Evolutionary conservation across 2,329 filamentous ascomycete genomes (phyloP).

Genomic region (Colletotrichum ledebouriae): DNA sequence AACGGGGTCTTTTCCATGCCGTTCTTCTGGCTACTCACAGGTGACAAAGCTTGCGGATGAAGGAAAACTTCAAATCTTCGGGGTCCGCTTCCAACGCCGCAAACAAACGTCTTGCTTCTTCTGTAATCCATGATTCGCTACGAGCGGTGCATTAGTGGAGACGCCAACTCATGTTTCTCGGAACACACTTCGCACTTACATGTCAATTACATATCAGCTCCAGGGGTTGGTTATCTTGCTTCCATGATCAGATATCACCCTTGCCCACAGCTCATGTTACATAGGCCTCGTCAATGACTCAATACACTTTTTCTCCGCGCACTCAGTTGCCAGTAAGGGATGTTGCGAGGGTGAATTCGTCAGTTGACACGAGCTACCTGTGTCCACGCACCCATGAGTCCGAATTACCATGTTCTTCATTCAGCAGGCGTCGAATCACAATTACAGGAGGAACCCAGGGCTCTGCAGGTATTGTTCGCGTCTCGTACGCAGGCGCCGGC

Average conservation of each 20-base stretch:
- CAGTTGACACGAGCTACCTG: slow-evolving; percentile 16
- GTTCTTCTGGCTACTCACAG: slow-evolving; percentile 1
- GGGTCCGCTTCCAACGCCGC: slow-evolving; percentile 38
- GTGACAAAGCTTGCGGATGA: background rate
- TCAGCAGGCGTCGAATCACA: background rate
- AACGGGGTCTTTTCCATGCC: too few relatives aligned
- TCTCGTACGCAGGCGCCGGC: background rate
- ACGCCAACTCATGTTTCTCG: background rate
- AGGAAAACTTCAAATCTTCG: slow-evolving; percentile 18
- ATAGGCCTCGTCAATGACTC: slow-evolving; percentile 3
- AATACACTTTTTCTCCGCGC: background rate
- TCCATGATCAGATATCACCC: slow-evolving; percentile 8
- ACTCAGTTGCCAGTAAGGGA: background rate
- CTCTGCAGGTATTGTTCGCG: background rate
- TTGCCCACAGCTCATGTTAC: slow-evolving; percentile 3
- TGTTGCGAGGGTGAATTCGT: background rate
- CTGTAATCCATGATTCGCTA: slow-evolving; percentile 30
- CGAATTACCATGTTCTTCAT: background rate
- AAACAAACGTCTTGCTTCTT: background rate
- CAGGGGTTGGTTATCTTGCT: slow-evolving; percentile 11
- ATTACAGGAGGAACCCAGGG: background rate
- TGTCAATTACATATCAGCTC: background rate
- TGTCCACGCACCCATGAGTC: background rate
- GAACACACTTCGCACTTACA: background rate
- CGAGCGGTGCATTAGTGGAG: slow-evolving; percentile 31